Evolutionary conservation across 2,329 filamentous ascomycete species (phyloP), one percentile per base, ranked within the genome.

Genomic region (Cercospora beticola): DNA sequence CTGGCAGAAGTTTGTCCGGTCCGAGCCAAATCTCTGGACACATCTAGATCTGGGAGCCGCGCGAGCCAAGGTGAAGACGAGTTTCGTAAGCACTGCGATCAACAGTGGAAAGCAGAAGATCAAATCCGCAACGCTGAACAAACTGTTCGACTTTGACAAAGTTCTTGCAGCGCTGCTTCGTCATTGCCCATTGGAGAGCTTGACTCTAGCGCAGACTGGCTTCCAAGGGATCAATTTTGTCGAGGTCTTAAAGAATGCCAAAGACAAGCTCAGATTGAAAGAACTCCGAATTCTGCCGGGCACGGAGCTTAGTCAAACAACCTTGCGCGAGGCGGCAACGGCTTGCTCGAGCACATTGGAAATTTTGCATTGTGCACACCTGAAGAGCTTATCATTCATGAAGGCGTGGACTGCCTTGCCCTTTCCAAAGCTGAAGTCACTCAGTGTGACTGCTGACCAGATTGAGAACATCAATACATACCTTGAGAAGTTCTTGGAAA

Each of bases 1-100:
- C 59, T 90, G 87, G 87, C 79, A 81, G 10, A 77, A 74, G n/a
- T 83, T 87, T 56, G 79, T 89, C 12, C 77, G 76, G 9, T 83
- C 82, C 4, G 75, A 83, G 28, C 79, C 81, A 0, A 77, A 78
- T 8, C 78, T 87, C 0, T 88, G 87, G 85, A 79, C 78, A 67
- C 77, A 85, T 67, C 76, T 89, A 10, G 86, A 89, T 70, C 80
- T 89, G 8, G 82, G 81, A 2, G 76, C 75, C 3, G 82, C 84
- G 5, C 79, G 76, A 70, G 78, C 78, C 3, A 58, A 73, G 23
- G 81, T 88, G 3, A 75, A 74, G n/a, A 77, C 76, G 5, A 70
- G 68, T 10, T 84, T 84, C 66, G 71, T 84, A 54, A 80, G 78
- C 65, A 76, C 76, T 5, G 82, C 81, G 4, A 81, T 84, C 62